Evolutionary conservation across 2,329 filamentous ascomycete species (phyloP).

Genomic region (Colletotrichum orchidophilum): DNA sequence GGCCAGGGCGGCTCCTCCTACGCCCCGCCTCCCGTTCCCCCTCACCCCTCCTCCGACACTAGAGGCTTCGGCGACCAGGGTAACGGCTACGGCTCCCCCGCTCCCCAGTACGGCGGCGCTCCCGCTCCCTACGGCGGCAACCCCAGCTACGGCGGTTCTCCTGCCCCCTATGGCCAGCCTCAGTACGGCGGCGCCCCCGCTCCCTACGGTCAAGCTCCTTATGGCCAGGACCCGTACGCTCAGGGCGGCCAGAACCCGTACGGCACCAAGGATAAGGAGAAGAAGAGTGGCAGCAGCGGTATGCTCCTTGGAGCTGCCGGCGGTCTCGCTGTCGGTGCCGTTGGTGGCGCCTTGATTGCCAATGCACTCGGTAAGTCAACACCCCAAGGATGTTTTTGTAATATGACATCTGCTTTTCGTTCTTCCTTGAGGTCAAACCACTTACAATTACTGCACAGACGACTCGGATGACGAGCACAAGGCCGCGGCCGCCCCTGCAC

Average conservation of each 20-base stretch:
- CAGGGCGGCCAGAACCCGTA: conserved; percentile 26
- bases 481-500: conserved; percentile 26
- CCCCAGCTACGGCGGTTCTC: conserved; percentile 15
- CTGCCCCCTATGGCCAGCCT: conserved; percentile 23
- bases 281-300: conserved; percentile 59
- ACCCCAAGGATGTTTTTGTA: too few species aligned
- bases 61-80: conserved; percentile 35
- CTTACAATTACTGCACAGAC: conserved; percentile 4
- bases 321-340: conserved; percentile 65
- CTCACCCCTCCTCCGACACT: conserved; percentile 13
- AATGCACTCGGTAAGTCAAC: conserved; percentile 61
- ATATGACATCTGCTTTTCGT: background rate
- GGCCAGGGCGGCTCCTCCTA: conserved; percentile 22
- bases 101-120: conserved; percentile 24
- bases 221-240: conserved; percentile 36
- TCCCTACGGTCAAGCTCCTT: conserved; percentile 10
- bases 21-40: conserved; percentile 19
- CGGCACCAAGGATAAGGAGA: conserved; percentile 44
- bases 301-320: conserved; percentile 67
- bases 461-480: conserved; percentile 34
- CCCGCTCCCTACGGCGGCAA: conserved; percentile 21
- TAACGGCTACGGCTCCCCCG: conserved; percentile 30
- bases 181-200: conserved; percentile 26
- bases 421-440: background rate
- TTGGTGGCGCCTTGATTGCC: conserved; percentile 67